Evolutionary conservation across 2,329 filamentous ascomycete species (phyloP).

Genomic region (Neocucurbitaria cava): DNA sequence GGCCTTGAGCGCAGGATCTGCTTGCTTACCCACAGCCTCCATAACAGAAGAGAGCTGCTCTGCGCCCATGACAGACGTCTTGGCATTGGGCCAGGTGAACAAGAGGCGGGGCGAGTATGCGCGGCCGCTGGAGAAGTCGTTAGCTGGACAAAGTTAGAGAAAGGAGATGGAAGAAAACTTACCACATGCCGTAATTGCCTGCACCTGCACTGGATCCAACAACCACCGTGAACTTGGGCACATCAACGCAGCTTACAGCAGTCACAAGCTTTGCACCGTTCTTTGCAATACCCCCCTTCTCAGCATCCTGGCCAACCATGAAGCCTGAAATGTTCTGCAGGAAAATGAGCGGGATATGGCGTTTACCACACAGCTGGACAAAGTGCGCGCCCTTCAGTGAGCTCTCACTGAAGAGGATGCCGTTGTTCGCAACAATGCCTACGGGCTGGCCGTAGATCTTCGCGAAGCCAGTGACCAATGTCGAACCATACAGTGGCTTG

Average conservation of each 20-base stretch:
- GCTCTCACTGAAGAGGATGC: slow-evolving; percentile 89
- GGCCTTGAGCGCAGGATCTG: slow-evolving; percentile 79
- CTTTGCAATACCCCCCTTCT: slow-evolving; percentile 95
- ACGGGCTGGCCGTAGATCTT: slow-evolving; percentile 88
- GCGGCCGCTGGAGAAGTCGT: slow-evolving; percentile 65
- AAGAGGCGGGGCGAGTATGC: slow-evolving; percentile 91
- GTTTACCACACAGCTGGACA: slow-evolving; percentile 90
- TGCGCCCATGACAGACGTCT: slow-evolving; percentile 92
- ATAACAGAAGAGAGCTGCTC: slow-evolving; percentile 93
- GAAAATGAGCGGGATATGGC: slow-evolving; percentile 88
- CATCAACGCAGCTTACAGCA: slow-evolving; percentile 89
- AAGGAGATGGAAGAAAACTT: slow-evolving; percentile 37
- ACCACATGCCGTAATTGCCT: slow-evolving; percentile 98
- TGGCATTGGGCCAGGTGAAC: slow-evolving; percentile 98
- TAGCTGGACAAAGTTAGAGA: not conserved
- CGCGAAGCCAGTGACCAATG: slow-evolving; percentile 88
- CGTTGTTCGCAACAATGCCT: slow-evolving; percentile 94
- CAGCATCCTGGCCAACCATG: slow-evolving; percentile 94
- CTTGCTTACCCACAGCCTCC: slow-evolving; percentile 87
- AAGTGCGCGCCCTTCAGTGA: slow-evolving; percentile 96
- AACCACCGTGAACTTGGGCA: slow-evolving; percentile 96
- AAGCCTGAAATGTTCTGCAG: slow-evolving; percentile 97
- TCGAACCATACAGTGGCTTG: slow-evolving; percentile 88
- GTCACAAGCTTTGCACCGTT: slow-evolving; percentile 97
- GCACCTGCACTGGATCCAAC: slow-evolving; percentile 93